These are phyloP conservation scores for Suillus variegatus DNA, from an alignment of 768 basidiomycete species.

Conservation along the genomic window DNA sequence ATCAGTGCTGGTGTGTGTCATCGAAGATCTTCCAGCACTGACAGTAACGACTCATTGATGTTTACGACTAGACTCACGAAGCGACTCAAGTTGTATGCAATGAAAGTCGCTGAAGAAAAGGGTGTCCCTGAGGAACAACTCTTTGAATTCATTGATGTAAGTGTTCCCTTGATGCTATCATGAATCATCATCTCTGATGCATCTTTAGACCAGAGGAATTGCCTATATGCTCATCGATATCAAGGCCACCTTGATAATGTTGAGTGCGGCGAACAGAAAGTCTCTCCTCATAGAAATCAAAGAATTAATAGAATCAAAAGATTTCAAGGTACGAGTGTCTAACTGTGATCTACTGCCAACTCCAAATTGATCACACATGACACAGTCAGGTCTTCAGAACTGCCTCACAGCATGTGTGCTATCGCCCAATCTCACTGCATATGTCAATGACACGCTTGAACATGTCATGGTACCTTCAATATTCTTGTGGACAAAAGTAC, in stretches of 20 bases:
- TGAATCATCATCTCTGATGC: background rate
- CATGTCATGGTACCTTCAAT: constrained; percentile 4
- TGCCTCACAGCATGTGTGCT: constrained; percentile 5
- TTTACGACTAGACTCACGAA: background rate
- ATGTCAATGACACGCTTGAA: constrained; percentile 5
- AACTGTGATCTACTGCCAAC: background rate
- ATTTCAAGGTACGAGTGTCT: background rate
- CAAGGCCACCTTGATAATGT: background rate
- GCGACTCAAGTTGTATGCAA: background rate
- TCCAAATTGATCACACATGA: background rate
- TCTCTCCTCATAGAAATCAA: background rate
- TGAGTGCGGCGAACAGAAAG: background rate
- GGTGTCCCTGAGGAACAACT: background rate
- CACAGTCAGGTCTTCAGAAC: background rate
- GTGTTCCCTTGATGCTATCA: background rate
- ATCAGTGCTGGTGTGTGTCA: background rate
- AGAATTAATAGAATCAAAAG: background rate
- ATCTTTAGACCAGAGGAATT: background rate
- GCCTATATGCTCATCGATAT: background rate
- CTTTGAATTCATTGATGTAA: background rate
- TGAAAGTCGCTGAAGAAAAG: background rate
- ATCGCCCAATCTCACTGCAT: constrained; percentile 7
- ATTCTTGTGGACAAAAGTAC: background rate
- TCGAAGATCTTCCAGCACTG: background rate
- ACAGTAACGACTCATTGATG: background rate